A percentile compares a stretch with the other conserved stretches of the same genome.
phyloP scores from a whole-genome alignment of 139 green algal species.

The Monoraphidium neglectum region DNA sequence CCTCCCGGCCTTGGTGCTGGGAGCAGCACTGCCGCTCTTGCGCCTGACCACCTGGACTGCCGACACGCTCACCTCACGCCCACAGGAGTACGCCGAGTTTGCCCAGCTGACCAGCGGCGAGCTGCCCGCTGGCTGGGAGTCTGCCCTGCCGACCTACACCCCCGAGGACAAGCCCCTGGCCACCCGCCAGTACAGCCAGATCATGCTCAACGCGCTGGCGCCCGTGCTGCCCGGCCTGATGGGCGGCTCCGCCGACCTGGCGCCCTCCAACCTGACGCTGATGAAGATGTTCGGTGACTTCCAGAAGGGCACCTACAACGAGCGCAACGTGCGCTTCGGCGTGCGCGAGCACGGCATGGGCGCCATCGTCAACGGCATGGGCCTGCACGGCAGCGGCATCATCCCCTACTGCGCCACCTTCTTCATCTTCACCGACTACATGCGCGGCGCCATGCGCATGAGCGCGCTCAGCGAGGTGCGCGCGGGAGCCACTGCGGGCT shows the following conservation, averaged over 20 bases:
- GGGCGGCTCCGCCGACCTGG: constrained; percentile 96
- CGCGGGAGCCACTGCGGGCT: neutral
- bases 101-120: constrained; percentile 68
- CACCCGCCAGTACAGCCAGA: constrained; percentile 96
- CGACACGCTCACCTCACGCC: no score
- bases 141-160: constrained; percentile 89
- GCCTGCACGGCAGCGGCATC: constrained; percentile 87
- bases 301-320: constrained; percentile 92
- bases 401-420: constrained; percentile 99
- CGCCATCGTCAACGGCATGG: constrained; percentile 96
- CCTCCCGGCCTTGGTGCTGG: no score
- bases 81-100: constrained; percentile 45
- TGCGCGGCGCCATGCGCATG: constrained; percentile 96
- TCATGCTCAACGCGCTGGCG: constrained; percentile 95
- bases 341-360: constrained; percentile 99
- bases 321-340: constrained; percentile 98
- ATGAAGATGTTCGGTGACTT: constrained; percentile 99
- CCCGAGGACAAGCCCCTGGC: constrained; percentile 93
- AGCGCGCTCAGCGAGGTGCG: constrained; percentile 82
- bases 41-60: no score
- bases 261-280: constrained; percentile 98
- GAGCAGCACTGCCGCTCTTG: no score
- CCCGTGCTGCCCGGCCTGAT: constrained; percentile 91
- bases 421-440: constrained; percentile 99
- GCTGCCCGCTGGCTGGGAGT: constrained; percentile 86